Percentiles rank a stretch among this genome's conserved stretches.
phyloP scores from a whole-genome alignment of 2,329 filamentous ascomycete genomes.

The Colletotrichum siamense region DNA sequence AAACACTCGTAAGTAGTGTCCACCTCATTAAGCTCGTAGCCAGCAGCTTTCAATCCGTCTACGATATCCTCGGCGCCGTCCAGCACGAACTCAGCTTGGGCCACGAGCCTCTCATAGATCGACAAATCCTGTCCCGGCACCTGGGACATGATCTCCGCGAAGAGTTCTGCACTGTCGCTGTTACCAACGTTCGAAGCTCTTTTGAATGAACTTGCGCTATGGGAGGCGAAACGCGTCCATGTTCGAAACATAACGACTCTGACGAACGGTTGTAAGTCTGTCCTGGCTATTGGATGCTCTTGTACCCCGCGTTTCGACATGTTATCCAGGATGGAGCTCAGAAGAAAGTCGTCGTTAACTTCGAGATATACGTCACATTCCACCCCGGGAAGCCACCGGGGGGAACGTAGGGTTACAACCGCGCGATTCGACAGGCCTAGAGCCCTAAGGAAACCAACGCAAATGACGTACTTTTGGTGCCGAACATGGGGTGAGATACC shows the following conservation, averaged over 20 bases:
- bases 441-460: accelerated
- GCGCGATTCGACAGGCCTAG: no score
- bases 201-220: not conserved
- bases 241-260: not conserved
- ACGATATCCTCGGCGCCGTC: not conserved
- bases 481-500: accelerated
- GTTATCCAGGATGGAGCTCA: not conserved
- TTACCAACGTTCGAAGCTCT: not conserved
- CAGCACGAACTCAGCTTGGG: not conserved
- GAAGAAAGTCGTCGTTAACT: not conserved
- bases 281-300: not conserved
- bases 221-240: not conserved
- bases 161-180: not conserved
- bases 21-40: not conserved
- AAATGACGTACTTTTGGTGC: not conserved
- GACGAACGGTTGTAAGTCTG: not conserved
- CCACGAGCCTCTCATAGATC: not conserved
- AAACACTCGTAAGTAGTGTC: not conserved
- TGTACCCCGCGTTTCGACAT: not conserved
- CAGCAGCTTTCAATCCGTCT: not conserved
- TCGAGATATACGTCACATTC: not conserved
- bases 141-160: not conserved
- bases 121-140: not conserved
- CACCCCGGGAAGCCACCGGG: accelerated
- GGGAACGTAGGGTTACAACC: accelerated